Evolutionary conservation across 305 asterid species (phyloP), one percentile per base, ranked within the genome.

Genomic region (Lippia alba): DNA sequence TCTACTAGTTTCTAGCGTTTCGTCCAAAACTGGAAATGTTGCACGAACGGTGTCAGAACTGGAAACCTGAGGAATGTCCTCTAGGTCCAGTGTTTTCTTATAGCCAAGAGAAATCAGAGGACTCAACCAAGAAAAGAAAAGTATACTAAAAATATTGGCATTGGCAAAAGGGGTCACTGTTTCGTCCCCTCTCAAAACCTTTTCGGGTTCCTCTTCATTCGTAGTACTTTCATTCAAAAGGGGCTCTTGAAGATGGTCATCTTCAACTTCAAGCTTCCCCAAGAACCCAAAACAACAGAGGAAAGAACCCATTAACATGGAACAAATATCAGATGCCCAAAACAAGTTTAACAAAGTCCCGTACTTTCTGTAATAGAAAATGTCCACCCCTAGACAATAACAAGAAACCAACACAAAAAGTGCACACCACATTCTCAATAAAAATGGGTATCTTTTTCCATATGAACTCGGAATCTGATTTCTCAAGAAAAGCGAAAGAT

Each of bases 51-150:
- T 81, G 68, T 88, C 92, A 3, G 45, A 53, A 55, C 46, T 48
- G 15, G 70, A 61, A 55, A 86, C 86, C 73, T 82, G 87, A 79
- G 95, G 95, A 61, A 88, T 77, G 79, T 88, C 95, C 76, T 88
- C 83, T 15, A 88, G 91, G 90, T 84, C 80, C 71, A 88, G 57
- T 12, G 77, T 56, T 70, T 76, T 88, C 65, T 81, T 79, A 66
- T 81, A 67, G 53, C 95, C 92, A 62, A 30, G 53, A 71, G 91
- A 74, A 53, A 88, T 71, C 57, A 88, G 74, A 61, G 90, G 78
- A 51, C 78, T 53, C 73, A 88, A 64, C 95, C 95, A 88, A 33
- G 91, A 79, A 83, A 86, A 88, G 51, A 67, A 61, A 54, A 86
- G 70, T 16, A 69, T 50, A 72, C 88, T 82, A 61, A 72, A 70